These are phyloP conservation scores for Backusella morwellensis DNA, from an alignment of 192 early-diverging fungal species.

Conservation along the genomic window DNA sequence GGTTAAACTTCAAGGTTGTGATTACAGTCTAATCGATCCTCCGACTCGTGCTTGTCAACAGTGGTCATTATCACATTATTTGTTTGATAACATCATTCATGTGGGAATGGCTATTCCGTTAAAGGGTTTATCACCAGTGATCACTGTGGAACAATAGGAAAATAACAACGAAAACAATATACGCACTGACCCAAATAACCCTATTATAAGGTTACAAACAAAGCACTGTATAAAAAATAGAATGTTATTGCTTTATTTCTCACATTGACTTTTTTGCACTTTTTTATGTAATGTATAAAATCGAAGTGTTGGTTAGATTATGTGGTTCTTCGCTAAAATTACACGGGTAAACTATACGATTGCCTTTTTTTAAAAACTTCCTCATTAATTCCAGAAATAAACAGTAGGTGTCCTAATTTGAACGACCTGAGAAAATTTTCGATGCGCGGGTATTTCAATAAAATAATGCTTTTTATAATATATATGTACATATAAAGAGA, in stretches of 20 bases:
- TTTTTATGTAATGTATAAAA: neutral
- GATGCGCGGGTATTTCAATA: neutral
- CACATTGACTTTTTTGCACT: neutral
- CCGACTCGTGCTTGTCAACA: conserved; percentile 2
- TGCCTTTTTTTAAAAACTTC: neutral
- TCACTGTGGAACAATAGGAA: neutral
- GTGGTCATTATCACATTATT: neutral
- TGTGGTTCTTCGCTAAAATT: neutral
- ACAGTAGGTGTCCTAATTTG: neutral
- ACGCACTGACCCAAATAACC: neutral
- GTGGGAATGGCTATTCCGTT: neutral
- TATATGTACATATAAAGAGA: neutral
- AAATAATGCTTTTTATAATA: neutral
- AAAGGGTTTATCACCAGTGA: neutral
- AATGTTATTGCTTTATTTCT: neutral
- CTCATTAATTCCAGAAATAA: neutral
- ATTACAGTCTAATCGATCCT: neutral
- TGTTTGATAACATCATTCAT: neutral
- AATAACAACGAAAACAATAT: neutral
- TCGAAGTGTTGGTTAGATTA: neutral
- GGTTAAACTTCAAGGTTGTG: too few species aligned
- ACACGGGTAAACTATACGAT: neutral
- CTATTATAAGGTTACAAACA: neutral
- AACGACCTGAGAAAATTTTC: neutral
- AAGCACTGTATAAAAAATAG: neutral